These are phyloP conservation scores for Erythrobasidium hasegawianum DNA, from an alignment of 1,284 basidiomycete genomes.

Conservation along the genomic window DNA sequence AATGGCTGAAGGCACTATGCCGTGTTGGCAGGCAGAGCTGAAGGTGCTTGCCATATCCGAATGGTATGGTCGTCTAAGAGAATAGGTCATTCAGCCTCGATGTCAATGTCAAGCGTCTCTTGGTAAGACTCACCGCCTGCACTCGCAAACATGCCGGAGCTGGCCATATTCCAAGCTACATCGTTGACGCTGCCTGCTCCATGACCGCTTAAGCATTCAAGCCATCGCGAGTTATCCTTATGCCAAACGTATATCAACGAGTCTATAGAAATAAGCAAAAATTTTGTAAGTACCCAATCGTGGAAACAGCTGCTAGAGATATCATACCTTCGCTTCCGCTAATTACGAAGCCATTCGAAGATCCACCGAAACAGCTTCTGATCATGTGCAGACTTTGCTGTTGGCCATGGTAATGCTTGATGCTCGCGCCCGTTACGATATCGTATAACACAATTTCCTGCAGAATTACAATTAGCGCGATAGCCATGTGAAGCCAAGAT, in stretches of 20 bases:
- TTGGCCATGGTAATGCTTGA: constrained; percentile 76
- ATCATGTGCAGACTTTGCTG: constrained; percentile 77
- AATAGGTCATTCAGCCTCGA: background rate
- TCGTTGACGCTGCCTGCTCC: constrained; percentile 83
- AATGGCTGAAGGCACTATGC: background rate
- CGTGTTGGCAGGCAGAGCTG: background rate
- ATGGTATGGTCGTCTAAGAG: constrained; percentile 41
- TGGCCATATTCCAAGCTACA: constrained; percentile 87
- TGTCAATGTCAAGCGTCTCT: no score
- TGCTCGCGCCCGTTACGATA: constrained; percentile 60
- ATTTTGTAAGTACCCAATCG: no score
- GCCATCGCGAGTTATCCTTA: constrained; percentile 70
- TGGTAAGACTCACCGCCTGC: constrained; percentile 45
- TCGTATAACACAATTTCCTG: constrained; percentile 88
- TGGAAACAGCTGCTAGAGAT: no score
- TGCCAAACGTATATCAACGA: constrained; percentile 91
- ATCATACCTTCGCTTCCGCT: constrained; percentile 85
- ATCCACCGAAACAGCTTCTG: constrained; percentile 89
- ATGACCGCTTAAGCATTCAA: constrained; percentile 82
- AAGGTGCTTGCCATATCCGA: constrained; percentile 40
- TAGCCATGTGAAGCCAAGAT: no score
- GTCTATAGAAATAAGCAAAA: constrained; percentile 20
- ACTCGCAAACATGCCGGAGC: constrained; percentile 77
- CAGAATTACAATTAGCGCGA: no score
- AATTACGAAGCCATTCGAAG: constrained; percentile 80